Percentiles rank a stretch among this genome's conserved stretches.
Conservation (phyloP, 1,139 yeast genomes). For the Tardiomyces digboiensis region DNA sequence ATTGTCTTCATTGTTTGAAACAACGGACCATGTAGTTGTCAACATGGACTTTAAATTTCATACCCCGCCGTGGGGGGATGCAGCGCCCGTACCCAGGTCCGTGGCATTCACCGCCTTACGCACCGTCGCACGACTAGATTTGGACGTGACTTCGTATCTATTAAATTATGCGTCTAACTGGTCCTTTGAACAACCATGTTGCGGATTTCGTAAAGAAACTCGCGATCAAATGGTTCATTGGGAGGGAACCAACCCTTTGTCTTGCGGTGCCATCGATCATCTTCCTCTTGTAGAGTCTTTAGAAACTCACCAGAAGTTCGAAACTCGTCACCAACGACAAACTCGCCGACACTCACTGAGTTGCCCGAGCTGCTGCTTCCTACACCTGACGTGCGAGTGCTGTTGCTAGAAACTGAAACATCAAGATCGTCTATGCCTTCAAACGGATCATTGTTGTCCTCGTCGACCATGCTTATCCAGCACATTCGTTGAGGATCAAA, state of each 20-base stretch:
- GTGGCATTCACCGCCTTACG: no score
- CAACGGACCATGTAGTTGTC: no score
- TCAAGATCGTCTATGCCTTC: slow-evolving; percentile 39
- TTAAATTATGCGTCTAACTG: no score
- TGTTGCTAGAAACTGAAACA: slow-evolving; percentile 9
- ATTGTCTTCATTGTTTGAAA: no score
- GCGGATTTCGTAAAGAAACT: slow-evolving; percentile 45
- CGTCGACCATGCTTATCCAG: slow-evolving; percentile 39
- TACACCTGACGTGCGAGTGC: neutral
- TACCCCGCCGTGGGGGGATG: no score
- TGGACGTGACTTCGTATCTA: no score
- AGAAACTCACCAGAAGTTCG: slow-evolving; percentile 32
- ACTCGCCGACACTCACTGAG: slow-evolving; percentile 6
- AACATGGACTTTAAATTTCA: no score
- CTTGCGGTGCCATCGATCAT: slow-evolving; percentile 38
- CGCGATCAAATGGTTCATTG: slow-evolving; percentile 30
- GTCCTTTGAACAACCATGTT: slow-evolving; percentile 34
- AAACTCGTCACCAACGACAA: slow-evolving; percentile 33
- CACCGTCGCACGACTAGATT: no score
- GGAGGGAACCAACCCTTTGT: slow-evolving; percentile 45
- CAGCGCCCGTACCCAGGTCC: no score
- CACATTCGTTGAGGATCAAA: slow-evolving; percentile 49
- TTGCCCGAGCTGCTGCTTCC: neutral
- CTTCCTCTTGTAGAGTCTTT: slow-evolving; percentile 41
- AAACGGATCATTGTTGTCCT: slow-evolving; percentile 40